phyloP scores from a whole-genome alignment of 2,329 filamentous ascomycete species.

The Neurospora crassa region DNA sequence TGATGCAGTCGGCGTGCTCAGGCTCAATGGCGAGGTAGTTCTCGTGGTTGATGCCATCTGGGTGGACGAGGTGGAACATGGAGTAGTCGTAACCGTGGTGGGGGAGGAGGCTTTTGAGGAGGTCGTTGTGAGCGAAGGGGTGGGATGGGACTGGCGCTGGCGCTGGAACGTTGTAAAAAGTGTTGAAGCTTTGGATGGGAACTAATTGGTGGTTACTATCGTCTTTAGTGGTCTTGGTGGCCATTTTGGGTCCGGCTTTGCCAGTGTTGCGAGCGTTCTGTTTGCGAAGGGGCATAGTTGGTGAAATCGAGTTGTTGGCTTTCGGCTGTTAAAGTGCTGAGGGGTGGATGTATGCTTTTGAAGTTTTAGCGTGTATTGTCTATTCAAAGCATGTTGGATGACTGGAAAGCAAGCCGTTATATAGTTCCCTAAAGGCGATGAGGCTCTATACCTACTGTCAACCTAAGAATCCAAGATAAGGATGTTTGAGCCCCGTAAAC shows the following conservation, averaged over 20 bases:
- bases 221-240: not conserved
- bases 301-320: not conserved
- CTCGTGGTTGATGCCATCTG: not conserved
- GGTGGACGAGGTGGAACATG: not conserved
- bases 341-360: not conserved
- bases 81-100: not conserved
- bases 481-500: not conserved
- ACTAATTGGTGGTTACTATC: no score
- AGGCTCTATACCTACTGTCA: not conserved
- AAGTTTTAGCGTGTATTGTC: not conserved
- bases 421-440: not conserved
- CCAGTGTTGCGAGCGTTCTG: not conserved
- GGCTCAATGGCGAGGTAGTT: not conserved
- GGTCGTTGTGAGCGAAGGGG: not conserved
- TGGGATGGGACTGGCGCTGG: not conserved
- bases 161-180: no score
- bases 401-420: not conserved
- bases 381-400: not conserved
- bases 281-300: not conserved
- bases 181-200: no score
- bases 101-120: not conserved
- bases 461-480: not conserved
- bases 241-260: not conserved
- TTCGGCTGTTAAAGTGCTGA: not conserved
- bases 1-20: not conserved